Evolutionary conservation across 2,329 filamentous ascomycete species (phyloP).

Genomic region (Amauroascus verrucosus): DNA sequence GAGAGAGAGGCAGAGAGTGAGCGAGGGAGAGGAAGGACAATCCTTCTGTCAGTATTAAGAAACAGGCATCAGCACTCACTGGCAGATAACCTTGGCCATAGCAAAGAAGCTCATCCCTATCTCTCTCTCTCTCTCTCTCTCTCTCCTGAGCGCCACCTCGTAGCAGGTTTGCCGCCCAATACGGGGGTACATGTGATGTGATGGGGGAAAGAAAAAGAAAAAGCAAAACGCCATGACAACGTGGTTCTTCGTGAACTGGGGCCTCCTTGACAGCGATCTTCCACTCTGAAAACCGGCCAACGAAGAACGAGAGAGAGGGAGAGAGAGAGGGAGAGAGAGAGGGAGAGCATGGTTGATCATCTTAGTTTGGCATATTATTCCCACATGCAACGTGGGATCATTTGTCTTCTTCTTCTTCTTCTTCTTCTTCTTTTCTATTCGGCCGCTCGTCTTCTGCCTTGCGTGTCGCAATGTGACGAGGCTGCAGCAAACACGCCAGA

Average conservation of each 20-base stretch:
- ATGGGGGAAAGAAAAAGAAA: neutral
- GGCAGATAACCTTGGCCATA: no score
- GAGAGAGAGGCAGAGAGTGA: no score
- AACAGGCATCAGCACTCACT: no score
- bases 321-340: neutral
- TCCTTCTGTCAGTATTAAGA: no score
- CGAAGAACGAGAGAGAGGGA: neutral
- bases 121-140: no score
- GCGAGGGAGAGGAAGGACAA: no score
- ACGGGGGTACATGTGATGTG: neutral
- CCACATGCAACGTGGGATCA: neutral
- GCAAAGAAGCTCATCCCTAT: no score
- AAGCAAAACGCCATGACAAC: neutral
- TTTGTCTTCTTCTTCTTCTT: neutral
- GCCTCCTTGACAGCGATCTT: neutral
- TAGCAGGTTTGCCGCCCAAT: neutral
- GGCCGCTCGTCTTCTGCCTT: no score
- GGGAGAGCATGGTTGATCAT: neutral
- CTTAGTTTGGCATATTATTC: neutral
- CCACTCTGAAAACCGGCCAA: neutral
- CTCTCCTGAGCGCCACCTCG: neutral
- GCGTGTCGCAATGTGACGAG: neutral
- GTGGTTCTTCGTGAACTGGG: neutral
- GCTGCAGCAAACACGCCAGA: neutral
- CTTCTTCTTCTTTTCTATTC: neutral